Evolutionary conservation across 805 yeast species (phyloP).

Genomic region (Teunomyces pallodes): DNA sequence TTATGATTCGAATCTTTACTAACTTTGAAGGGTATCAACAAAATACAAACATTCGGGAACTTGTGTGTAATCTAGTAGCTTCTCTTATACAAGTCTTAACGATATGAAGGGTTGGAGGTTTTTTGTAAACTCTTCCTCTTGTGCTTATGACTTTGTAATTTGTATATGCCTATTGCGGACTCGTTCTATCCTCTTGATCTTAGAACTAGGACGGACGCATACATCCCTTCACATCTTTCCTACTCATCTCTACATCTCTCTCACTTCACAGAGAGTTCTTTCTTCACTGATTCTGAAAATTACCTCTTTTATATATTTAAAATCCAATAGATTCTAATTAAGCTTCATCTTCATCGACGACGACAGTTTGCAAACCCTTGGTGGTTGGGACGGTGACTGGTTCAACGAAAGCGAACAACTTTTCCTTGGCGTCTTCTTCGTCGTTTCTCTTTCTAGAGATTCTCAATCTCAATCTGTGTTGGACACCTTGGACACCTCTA

Average conservation of each 20-base stretch:
- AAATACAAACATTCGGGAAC: background rate
- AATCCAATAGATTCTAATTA: slow-evolving; percentile 14
- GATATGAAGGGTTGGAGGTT: too few species aligned
- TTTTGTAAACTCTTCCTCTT: background rate
- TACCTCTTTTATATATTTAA: slow-evolving; percentile 3
- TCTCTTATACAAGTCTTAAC: too few species aligned
- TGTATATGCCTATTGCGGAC: too few species aligned
- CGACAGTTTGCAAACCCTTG: slow-evolving; percentile 98
- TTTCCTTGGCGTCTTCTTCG: slow-evolving; percentile 98
- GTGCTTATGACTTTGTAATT: background rate
- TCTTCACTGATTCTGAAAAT: slow-evolving; percentile 2
- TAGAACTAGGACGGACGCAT: too few species aligned
- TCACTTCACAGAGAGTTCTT: background rate
- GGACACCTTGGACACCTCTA: slow-evolving; percentile 99
- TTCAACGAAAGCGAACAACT: slow-evolving; percentile 97
- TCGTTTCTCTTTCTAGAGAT: slow-evolving; percentile 99
- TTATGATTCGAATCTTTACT: background rate
- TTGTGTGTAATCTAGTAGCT: too few species aligned
- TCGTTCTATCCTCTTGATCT: too few species aligned
- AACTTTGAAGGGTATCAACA: background rate
- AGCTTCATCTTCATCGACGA: slow-evolving; percentile 81
- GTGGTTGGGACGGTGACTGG: slow-evolving; percentile 91
- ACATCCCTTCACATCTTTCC: background rate
- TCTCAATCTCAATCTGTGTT: slow-evolving; percentile 96
- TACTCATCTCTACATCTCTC: background rate